These are phyloP conservation scores for Eucalyptus cloeziana DNA, from an alignment of 345 rosid species.

Conservation along the genomic window DNA sequence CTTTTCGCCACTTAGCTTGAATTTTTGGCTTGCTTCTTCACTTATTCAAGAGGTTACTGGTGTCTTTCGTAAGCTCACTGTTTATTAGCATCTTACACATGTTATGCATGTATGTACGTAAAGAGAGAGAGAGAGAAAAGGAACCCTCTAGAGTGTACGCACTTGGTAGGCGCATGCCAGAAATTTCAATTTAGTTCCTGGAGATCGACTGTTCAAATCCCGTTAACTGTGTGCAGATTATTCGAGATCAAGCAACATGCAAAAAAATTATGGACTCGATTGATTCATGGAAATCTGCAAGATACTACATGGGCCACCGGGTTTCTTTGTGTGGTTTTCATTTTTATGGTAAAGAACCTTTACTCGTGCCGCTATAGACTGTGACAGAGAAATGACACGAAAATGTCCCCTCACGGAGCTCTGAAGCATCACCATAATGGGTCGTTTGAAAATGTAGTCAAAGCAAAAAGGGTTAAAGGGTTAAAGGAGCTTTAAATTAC, in stretches of 20 bases:
- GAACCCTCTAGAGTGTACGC: not conserved
- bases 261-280: not conserved
- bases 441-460: not conserved
- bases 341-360: not conserved
- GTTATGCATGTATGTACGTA: not conserved
- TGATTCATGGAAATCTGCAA: not conserved
- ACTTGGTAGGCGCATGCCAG: not conserved
- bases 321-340: not conserved
- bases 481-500: not conserved
- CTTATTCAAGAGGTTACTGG: not conserved
- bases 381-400: not conserved
- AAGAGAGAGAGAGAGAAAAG: not conserved
- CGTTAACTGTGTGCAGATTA: not conserved
- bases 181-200: not conserved
- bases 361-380: not conserved
- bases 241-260: not conserved
- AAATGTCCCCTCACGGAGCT: not conserved
- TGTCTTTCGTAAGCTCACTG: not conserved
- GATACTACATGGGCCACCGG: not conserved
- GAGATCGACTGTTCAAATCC: not conserved
- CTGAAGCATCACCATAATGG: not conserved
- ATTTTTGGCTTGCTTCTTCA: not conserved
- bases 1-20: not conserved
- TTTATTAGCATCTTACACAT: not conserved
- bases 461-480: not conserved